Evolutionary conservation across 305 asterid species (phyloP).

Genomic region (Ruellia speciosa): DNA sequence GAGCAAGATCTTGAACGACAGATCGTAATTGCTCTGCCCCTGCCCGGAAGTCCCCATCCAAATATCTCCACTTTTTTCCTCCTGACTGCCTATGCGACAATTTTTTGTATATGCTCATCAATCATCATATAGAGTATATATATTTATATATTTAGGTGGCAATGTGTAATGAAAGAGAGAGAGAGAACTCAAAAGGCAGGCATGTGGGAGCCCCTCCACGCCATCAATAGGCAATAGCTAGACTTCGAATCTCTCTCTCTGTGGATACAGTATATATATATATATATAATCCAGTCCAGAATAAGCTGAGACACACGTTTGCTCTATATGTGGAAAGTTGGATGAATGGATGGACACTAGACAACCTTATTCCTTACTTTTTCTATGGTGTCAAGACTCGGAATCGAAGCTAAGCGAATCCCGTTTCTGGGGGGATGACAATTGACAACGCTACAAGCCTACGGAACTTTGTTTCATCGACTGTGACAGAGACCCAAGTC

Average conservation of each 20-base stretch:
- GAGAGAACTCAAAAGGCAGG: neutral
- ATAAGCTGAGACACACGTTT: too few species aligned
- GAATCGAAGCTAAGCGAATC: conserved; percentile 15
- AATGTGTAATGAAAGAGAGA: neutral
- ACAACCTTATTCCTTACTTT: conserved; percentile 33
- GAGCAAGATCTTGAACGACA: conserved; percentile 70
- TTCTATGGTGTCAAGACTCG: conserved; percentile 25
- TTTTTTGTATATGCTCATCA: neutral
- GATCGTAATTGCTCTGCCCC: conserved; percentile 61
- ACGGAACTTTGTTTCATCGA: conserved; percentile 19
- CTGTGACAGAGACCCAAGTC: conserved; percentile 32
- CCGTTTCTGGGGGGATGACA: conserved; percentile 34
- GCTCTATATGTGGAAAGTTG: neutral
- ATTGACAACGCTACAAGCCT: conserved; percentile 8
- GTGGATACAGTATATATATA: too few species aligned
- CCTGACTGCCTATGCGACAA: neutral
- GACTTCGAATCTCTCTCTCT: neutral
- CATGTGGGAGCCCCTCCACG: neutral
- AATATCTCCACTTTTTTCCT: neutral
- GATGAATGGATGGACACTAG: conserved; percentile 7
- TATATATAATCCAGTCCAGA: too few species aligned
- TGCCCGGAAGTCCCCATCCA: conserved; percentile 46
- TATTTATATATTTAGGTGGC: neutral
- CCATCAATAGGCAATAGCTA: neutral
- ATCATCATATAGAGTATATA: too few species aligned